A percentile compares a stretch with the other conserved stretches of the same genome.
phyloP scores from a whole-genome alignment of 495 filamentous ascomycete species.

The Daldinia childiae region DNA sequence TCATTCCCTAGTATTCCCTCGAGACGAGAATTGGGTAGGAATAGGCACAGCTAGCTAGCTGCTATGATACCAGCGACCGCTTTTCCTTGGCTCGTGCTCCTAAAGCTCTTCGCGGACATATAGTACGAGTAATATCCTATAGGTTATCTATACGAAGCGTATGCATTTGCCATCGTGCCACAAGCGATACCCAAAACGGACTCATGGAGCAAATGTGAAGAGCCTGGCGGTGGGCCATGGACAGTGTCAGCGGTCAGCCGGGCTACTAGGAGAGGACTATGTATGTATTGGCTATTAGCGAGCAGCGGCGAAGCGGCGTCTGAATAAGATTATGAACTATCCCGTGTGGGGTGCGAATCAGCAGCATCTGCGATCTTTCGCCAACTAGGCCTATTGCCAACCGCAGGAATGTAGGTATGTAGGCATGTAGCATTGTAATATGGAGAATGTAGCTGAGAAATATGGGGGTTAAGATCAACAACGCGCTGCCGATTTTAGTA shows the following conservation, averaged over 20 bases:
- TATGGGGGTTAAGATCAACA: constrained; percentile 24
- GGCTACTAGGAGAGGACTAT: constrained; percentile 6
- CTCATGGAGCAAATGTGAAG: constrained; percentile 11
- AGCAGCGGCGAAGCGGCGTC: constrained; percentile 39
- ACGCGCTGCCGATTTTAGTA: constrained; percentile 17
- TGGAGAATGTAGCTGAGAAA: constrained; percentile 25
- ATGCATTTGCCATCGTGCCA: constrained; percentile 6
- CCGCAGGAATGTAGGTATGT: background rate
- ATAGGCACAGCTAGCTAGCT: background rate
- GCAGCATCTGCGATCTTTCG: constrained; percentile 22
- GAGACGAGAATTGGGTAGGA: constrained; percentile 14
- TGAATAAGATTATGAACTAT: constrained; percentile 47
- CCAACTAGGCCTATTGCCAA: constrained; percentile 14
- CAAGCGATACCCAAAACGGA: constrained; percentile 25
- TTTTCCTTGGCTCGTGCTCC: constrained; percentile 28
- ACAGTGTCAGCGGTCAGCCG: constrained; percentile 37
- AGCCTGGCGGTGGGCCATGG: constrained; percentile 22
- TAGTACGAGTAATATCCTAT: constrained; percentile 11
- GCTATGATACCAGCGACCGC: constrained; percentile 15
- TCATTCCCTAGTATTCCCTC: background rate
- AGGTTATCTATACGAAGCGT: constrained; percentile 22
- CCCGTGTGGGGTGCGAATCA: constrained; percentile 40
- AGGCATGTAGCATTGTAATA: no score
- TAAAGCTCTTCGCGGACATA: constrained; percentile 4
- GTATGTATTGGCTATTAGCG: constrained; percentile 18